phyloP scores from a whole-genome alignment of 129 eudicot species.

The Smallanthus sonchifolius region DNA sequence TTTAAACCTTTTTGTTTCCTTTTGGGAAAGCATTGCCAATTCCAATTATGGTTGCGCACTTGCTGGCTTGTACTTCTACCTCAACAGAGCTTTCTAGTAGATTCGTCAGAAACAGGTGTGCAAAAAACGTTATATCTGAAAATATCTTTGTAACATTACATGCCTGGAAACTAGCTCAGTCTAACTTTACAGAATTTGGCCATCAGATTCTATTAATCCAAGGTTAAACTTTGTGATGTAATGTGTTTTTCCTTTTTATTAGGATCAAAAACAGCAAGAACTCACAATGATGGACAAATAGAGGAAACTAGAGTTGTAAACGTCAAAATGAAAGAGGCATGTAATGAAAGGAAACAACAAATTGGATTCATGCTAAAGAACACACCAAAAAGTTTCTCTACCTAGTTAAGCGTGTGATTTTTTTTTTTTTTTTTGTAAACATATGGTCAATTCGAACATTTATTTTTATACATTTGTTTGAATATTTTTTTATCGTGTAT shows the following conservation, averaged over 20 bases:
- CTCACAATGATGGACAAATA: too few relatives aligned
- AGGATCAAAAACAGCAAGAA: not conserved
- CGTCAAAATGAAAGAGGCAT: too few relatives aligned
- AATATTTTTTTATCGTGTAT: too few relatives aligned
- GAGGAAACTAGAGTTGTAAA: too few relatives aligned
- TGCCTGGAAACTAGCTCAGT: not conserved
- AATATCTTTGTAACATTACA: not conserved
- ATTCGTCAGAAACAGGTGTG: constrained; percentile 1
- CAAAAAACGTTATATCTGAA: constrained; percentile 8
- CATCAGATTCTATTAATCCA: not conserved
- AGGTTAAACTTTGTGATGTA: not conserved
- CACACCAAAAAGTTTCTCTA: too few relatives aligned
- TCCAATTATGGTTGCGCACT: constrained; percentile 72
- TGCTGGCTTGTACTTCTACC: constrained; percentile 67
- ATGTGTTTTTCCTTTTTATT: not conserved
- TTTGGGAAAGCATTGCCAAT: constrained; percentile 83
- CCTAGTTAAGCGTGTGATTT: too few relatives aligned
- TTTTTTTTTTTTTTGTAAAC: too few relatives aligned
- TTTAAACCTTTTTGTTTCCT: constrained; percentile 5
- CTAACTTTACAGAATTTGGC: not conserved
- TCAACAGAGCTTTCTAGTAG: constrained; percentile 57
- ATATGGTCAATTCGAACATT: too few relatives aligned
- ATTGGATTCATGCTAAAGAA: too few relatives aligned
- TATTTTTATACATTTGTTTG: too few relatives aligned
- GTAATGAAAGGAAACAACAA: too few relatives aligned